Conservation (phyloP, 1,284 basidiomycete species). For the Clitocybe nebularis region DNA sequence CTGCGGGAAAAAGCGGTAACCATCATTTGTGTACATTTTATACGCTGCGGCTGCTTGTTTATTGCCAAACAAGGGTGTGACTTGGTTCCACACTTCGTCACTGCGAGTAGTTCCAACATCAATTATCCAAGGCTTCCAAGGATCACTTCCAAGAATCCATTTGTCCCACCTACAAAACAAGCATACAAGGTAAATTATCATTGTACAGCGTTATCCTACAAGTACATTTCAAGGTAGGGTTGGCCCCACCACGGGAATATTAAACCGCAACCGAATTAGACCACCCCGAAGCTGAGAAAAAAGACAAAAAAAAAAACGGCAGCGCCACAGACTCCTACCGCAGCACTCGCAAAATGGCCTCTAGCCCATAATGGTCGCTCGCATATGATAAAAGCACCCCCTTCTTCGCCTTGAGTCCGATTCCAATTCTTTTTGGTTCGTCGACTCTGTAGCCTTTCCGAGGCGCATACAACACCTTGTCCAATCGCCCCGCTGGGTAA, state of each 20-base stretch:
- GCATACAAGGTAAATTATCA: not conserved
- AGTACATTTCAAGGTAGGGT: not conserved
- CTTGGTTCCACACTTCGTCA: not conserved
- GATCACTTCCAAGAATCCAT: no score
- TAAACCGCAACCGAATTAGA: not conserved
- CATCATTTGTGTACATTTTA: conserved; percentile 14
- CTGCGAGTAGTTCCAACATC: not conserved
- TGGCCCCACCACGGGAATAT: not conserved
- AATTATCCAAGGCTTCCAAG: not conserved
- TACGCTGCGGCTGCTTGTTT: conserved; percentile 9
- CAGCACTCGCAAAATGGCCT: conserved; percentile 39
- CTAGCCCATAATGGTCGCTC: conserved; percentile 64
- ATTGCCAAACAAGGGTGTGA: conserved; percentile 12
- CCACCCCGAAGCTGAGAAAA: conserved; percentile 6
- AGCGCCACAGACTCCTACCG: conserved; percentile 14
- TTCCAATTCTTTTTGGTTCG: conserved; percentile 49
- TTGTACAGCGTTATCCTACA: not conserved
- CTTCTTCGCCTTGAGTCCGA: conserved; percentile 39
- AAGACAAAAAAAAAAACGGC: conserved; percentile 10
- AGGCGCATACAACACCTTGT: conserved; percentile 59
- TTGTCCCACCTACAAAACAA: not conserved
- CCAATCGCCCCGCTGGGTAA: conserved; percentile 50
- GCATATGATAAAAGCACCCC: conserved; percentile 38
- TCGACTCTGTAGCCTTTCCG: conserved; percentile 44
- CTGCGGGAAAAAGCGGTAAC: conserved; percentile 14